These are phyloP conservation scores for Purshia tridentata DNA, from an alignment of 306 rosid genomes.

Conservation along the genomic window DNA sequence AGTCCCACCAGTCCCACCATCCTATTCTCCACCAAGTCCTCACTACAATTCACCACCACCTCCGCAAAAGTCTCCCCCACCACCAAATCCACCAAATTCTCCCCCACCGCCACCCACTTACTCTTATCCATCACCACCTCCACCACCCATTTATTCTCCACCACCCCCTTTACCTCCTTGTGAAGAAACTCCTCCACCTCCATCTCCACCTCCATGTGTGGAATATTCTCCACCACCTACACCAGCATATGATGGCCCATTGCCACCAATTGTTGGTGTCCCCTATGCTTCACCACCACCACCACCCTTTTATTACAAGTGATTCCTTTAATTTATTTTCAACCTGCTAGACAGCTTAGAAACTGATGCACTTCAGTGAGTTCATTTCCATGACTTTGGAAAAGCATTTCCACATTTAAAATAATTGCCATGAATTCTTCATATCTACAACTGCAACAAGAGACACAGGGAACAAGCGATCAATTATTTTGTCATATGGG, in stretches of 20 bases:
- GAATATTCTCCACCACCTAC: slow-evolving; percentile 15
- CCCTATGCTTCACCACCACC: slow-evolving; percentile 21
- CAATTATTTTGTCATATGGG: neutral
- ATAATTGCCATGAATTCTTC: slow-evolving; percentile 7
- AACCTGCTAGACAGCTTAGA: slow-evolving; percentile 10
- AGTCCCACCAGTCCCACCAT: too few relatives aligned
- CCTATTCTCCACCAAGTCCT: slow-evolving; percentile 27
- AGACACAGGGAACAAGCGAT: neutral
- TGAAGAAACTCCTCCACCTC: slow-evolving; percentile 5
- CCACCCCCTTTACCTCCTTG: slow-evolving; percentile 22
- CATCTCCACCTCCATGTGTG: slow-evolving; percentile 21
- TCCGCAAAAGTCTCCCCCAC: slow-evolving; percentile 20
- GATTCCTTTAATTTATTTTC: slow-evolving; percentile 9
- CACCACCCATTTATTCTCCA: slow-evolving; percentile 18
- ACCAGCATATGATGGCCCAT: slow-evolving; percentile 9
- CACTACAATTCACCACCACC: slow-evolving; percentile 8
- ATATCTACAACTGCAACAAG: slow-evolving; percentile 14
- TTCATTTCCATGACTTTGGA: neutral
- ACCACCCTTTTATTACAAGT: slow-evolving; percentile 12
- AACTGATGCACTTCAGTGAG: neutral
- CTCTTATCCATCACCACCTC: slow-evolving; percentile 1
- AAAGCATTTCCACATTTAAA: neutral
- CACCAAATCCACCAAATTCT: slow-evolving; percentile 13
- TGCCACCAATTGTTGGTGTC: slow-evolving; percentile 11
- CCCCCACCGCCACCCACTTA: slow-evolving; percentile 19